phyloP scores from a whole-genome alignment of 2,329 filamentous ascomycete species.

The Epichloe aotearoae region DNA sequence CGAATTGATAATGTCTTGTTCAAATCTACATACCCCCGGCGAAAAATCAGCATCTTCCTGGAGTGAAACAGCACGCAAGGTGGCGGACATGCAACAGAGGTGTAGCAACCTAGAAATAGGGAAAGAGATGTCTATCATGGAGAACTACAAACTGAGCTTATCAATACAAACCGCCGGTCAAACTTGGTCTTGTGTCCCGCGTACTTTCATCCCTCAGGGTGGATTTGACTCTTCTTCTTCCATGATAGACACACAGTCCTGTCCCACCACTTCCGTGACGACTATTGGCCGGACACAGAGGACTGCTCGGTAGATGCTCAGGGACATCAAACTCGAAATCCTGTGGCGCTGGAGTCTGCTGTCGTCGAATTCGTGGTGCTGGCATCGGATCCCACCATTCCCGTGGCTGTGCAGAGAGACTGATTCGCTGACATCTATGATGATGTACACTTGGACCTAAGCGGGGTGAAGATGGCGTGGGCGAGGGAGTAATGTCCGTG shows the following conservation, averaged over 20 bases:
- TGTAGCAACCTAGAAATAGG: neutral
- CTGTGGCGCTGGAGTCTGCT: neutral
- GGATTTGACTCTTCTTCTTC: conserved; percentile 18
- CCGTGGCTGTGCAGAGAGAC: conserved; percentile 12
- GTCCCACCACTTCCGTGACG: conserved; percentile 30
- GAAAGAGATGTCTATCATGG: neutral
- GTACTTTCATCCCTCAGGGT: neutral
- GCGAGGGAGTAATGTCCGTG: neutral
- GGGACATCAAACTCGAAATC: conserved; percentile 36
- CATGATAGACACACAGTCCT: conserved; percentile 38
- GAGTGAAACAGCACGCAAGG: neutral
- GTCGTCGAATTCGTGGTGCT: conserved; percentile 10
- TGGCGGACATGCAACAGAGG: neutral
- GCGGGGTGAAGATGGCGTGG: conserved; percentile 2
- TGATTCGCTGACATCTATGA: conserved; percentile 11
- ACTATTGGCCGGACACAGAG: conserved; percentile 36
- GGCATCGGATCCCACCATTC: conserved; percentile 25
- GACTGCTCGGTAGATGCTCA: conserved; percentile 37
- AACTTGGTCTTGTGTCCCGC: neutral
- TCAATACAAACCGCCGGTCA: neutral
- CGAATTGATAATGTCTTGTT: too few relatives aligned
- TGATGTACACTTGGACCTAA: conserved; percentile 8
- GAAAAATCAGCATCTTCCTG: too few relatives aligned
- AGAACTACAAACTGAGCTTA: neutral
- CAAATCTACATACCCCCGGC: too few relatives aligned